Conservation (phyloP, 768 basidiomycete species). For the Asterophora parasitica region DNA sequence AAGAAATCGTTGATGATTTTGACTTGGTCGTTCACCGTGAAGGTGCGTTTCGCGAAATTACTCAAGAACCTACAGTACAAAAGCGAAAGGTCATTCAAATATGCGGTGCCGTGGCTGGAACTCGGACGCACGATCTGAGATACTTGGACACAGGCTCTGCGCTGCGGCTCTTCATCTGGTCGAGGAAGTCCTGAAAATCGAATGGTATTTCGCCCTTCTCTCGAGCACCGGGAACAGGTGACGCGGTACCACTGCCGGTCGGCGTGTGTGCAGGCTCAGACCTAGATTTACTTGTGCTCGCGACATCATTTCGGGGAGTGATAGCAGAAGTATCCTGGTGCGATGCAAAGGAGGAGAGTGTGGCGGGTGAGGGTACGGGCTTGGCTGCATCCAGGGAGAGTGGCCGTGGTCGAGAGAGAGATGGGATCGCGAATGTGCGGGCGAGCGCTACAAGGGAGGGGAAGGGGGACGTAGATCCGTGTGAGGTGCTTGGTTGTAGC, state of each 20-base stretch:
- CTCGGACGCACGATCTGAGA: conserved; percentile 76
- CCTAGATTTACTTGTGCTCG: conserved; percentile 15
- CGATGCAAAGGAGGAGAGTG: conserved; percentile 48
- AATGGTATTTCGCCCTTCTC: conserved; percentile 49
- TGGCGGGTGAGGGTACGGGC: conserved; percentile 51
- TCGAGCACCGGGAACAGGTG: conserved; percentile 20
- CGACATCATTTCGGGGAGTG: conserved; percentile 13
- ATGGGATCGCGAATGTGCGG: conserved; percentile 55
- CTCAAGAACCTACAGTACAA: conserved; percentile 67
- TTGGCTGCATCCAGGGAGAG: conserved; percentile 58
- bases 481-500: conserved; percentile 24
- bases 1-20: conserved; percentile 95
- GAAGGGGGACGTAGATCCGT: conserved; percentile 40
- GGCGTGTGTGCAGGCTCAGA: conserved; percentile 24
- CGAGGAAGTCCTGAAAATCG: conserved; percentile 92
- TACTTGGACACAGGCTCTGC: conserved; percentile 96
- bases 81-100: not conserved
- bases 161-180: conserved; percentile 84
- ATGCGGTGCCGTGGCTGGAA: not conserved
- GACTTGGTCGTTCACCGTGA: conserved; percentile 89
- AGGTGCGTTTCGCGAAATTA: conserved; percentile 89
- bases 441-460: conserved; percentile 65
- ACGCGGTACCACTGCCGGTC: conserved; percentile 23
- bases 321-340: conserved; percentile 33
- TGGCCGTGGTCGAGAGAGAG: conserved; percentile 47